phyloP scores from a whole-genome alignment of 192 early-diverging fungal genomes.

The Dimargaris xerosporica region DNA sequence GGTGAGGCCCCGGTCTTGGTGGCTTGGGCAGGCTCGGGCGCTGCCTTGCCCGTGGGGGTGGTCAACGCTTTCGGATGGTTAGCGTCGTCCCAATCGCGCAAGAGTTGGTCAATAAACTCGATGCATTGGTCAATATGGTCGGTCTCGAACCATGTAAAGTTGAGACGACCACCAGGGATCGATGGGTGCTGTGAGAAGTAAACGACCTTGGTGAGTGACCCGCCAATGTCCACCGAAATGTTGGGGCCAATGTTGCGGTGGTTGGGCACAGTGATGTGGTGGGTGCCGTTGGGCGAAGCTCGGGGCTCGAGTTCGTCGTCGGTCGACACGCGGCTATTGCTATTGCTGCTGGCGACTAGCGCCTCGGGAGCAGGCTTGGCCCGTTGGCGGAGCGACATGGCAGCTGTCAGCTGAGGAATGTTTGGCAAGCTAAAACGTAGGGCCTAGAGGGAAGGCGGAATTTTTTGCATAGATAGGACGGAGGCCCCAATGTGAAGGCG shows the following conservation, averaged over 20 bases:
- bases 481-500: too few species aligned
- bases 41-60: too few species aligned
- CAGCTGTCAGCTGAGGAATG: too few species aligned
- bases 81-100: slow-evolving; percentile 24
- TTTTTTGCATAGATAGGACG: too few species aligned
- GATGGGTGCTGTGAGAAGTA: slow-evolving; percentile 35
- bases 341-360: too few species aligned
- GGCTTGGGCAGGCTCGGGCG: too few species aligned
- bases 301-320: slow-evolving; percentile 23
- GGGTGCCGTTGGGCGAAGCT: slow-evolving; percentile 31
- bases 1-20: not conserved
- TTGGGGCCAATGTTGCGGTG: slow-evolving; percentile 67
- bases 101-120: slow-evolving; percentile 55
- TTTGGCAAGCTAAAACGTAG: too few species aligned
- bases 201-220: slow-evolving; percentile 60
- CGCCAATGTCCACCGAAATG: slow-evolving; percentile 82
- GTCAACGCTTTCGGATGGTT: too few species aligned
- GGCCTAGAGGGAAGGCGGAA: too few species aligned
- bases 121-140: slow-evolving; percentile 81
- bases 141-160: slow-evolving; percentile 90
- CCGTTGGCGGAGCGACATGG: too few species aligned
- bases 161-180: slow-evolving; percentile 67
- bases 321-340: not conserved
- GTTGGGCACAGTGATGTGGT: slow-evolving; percentile 80
- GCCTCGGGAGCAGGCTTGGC: too few species aligned